Percentiles rank a stretch among this genome's conserved stretches.
phyloP scores from a whole-genome alignment of 257 asterid genomes.

The Rehmannia glutinosa region DNA sequence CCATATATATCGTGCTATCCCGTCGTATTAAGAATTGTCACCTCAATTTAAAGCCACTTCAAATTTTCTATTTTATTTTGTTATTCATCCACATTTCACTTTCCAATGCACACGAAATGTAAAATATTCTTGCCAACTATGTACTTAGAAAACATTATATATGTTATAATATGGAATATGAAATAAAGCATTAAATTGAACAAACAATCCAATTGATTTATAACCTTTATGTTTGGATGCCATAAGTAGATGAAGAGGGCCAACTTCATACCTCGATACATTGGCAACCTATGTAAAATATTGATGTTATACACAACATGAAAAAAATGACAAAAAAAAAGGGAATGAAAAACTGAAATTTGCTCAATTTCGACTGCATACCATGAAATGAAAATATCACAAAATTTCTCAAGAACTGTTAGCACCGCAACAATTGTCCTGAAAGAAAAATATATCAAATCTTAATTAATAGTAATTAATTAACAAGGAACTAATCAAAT shows the following conservation, averaged over 20 bases:
- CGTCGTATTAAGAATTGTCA: no score
- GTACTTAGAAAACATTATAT: no score
- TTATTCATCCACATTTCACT: no score
- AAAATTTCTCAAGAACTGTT: conserved; percentile 50
- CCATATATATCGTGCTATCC: no score
- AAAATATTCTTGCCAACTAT: no score
- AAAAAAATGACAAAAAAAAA: neutral
- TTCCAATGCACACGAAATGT: no score
- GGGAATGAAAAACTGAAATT: neutral
- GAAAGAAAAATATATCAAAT: neutral
- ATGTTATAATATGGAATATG: neutral
- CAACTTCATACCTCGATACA: conserved; percentile 74
- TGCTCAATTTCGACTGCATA: conserved; percentile 8
- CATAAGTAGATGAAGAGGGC: conserved; percentile 80
- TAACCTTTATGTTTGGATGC: conserved; percentile 83
- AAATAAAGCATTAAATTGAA: neutral
- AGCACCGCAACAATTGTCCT: conserved; percentile 74
- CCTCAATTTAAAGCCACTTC: no score
- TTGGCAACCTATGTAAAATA: conserved; percentile 71
- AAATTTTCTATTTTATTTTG: no score
- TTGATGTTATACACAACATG: neutral
- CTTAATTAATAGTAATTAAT: neutral
- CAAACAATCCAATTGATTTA: neutral
- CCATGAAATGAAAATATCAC: conserved; percentile 68
- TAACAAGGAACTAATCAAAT: no score